Evolutionary conservation across 75 land plant genomes (phyloP), one percentile per base, ranked within the genome.

Genomic region (Pinus taeda): DNA sequence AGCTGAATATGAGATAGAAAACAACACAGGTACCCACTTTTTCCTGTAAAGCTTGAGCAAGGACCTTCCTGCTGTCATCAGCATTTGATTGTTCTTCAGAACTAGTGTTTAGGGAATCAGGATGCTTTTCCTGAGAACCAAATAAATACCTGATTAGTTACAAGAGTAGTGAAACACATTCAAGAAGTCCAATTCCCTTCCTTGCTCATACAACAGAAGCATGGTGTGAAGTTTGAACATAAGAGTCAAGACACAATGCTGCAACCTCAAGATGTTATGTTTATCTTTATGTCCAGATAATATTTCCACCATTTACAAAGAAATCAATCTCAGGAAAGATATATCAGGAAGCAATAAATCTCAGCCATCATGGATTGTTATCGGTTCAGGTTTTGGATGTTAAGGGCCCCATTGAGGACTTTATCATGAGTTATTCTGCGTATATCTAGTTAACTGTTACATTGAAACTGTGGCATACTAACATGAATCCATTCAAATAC

Each of bases 1-100:
- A 7, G 20, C 22, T 30, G 30, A 9, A 22, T 22, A 76, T 36
- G 17, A 62, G 22, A 15, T 64, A 3, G n/a, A 17, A 49, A 56
- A 80, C n/a, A 79, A 42, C 20, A 29, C 61, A 69, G 1, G 20
- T 42, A 18, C 75, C 14, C 22, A 95, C 98, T 90, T 96, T 96
- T 75, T 94, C 98, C 73, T 96, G 92, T 76, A 96, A 84, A 57
- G 97, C 98, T 80, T 84, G 93, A 26, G 88, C 87, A 77, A 96
- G 77, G 70, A 84, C 95, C 62, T 87, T 82, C 45, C 87, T 79
- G 71, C 74, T 53, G 76, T 87, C 90, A 77, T 59, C 78, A 21
- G n/a, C 73, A 24, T 24, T 73, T 22, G 18, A 26, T 20, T 73
- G 74, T 37, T 37, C 76, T 30, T 60, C 82, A 75, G 53, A 74